These are phyloP conservation scores for Dioscorea zingiberensis DNA, from an alignment of 106 monocot genomes.

Conservation along the genomic window DNA sequence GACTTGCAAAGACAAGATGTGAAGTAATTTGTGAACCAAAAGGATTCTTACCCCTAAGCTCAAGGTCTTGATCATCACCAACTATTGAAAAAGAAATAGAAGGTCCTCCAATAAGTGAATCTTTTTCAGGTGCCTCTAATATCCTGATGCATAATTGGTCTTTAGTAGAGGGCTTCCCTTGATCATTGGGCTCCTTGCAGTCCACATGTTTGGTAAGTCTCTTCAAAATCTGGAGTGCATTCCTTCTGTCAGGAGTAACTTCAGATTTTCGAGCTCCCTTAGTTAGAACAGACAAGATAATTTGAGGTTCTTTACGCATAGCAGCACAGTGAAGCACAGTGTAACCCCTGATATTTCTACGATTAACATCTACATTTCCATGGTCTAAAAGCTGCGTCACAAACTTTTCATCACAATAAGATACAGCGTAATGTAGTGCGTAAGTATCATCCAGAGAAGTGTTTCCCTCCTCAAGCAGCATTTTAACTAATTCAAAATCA, in stretches of 20 bases:
- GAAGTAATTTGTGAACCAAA: too few relatives aligned
- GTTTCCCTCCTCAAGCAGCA: constrained; percentile 63
- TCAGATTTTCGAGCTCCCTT: constrained; percentile 70
- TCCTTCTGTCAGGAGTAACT: constrained; percentile 53
- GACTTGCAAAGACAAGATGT: too few relatives aligned
- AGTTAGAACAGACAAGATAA: constrained; percentile 63
- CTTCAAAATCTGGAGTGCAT: constrained; percentile 71
- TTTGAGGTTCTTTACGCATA: constrained; percentile 65
- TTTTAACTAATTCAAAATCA: constrained; percentile 69
- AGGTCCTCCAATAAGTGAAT: constrained; percentile 50
- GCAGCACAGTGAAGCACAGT: constrained; percentile 80
- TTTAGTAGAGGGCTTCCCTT: constrained; percentile 44
- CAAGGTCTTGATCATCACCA: constrained; percentile 63
- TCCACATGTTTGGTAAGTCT: constrained; percentile 55
- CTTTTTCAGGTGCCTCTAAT: constrained; percentile 68
- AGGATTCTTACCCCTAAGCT: constrained; percentile 62
- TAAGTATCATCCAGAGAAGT: constrained; percentile 68
- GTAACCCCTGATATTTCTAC: constrained; percentile 54
- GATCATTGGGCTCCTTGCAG: constrained; percentile 27
- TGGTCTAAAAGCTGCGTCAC: too few relatives aligned
- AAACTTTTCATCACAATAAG: constrained; percentile 41
- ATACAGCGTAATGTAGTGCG: constrained; percentile 83
- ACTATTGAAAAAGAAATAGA: constrained; percentile 42
- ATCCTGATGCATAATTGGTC: constrained; percentile 76
- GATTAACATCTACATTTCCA: constrained; percentile 69